Base-by-base conservation (phyloP, 176 grass and related monocot species). In the Phyllostachys edulis region DNA sequence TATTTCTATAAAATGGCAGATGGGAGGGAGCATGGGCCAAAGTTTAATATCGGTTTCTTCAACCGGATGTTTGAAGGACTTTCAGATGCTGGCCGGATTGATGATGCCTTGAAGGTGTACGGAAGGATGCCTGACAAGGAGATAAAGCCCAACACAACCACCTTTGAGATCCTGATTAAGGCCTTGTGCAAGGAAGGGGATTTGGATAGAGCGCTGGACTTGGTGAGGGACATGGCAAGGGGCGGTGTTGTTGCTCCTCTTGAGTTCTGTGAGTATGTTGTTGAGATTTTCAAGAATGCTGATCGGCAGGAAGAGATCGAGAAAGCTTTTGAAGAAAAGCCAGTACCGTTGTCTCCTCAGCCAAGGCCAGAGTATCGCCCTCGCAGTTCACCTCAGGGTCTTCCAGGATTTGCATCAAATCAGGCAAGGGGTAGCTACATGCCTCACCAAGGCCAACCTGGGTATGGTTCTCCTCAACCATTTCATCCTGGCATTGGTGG, bases 31-130 rank as follows among this genome's bases (percentile, higher is more conserved):
- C 80, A 82, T 82, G 86, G 89, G 4, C 89, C 89, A 7, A 90
- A 47, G 79, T 87, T 90, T 32, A 90, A 90, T 73, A 78, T 87
- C 1, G 80, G 77, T 52, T 90, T 90, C 71, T 90, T 88, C 73
- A 92, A 92, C 63, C 85, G 88, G 76, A 80, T 92, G 78, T 89
- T 89, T 79, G 73, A 85, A 62, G 90, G 90, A 26, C 74, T 92
- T 75, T 63, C 81, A 5, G 85, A 92, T 76, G 87, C 84, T 72
- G 90, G 87, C 12, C 64, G 66, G 62, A 62, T 90, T 24, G 73
- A 88, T 72, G 75, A 92, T 37, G 91, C 91, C 23, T 51, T 92
- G 44, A 82, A 92, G 84, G 86, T 92, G 17, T 92, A 90, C 2
- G 87, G 75, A 49, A 92, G 83, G 52, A 90, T 92, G 91, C 13